phyloP scores from a whole-genome alignment of 768 basidiomycete species.

The Termitomyces sp. region DNA sequence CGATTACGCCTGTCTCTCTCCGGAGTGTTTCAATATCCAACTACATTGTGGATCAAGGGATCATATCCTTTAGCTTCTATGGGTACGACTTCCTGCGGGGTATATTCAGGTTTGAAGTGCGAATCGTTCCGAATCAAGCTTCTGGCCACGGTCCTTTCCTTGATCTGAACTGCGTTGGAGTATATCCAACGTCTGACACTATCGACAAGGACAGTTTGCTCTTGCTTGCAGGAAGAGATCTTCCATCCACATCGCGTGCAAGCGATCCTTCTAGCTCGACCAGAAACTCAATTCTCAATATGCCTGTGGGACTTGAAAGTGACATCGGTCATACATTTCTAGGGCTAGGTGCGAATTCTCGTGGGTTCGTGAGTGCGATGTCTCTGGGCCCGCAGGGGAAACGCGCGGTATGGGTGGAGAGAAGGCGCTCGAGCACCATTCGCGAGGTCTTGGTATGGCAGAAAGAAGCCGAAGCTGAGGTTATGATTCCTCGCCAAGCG shows the following conservation, averaged over 20 bases:
- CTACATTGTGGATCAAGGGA: conserved; percentile 7
- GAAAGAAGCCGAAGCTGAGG: conserved; percentile 1
- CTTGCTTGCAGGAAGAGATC: conserved; percentile 2
- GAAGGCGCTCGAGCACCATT: conserved; percentile 34
- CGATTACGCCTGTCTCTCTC: conserved; percentile 28
- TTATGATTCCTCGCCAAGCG: conserved; percentile 23
- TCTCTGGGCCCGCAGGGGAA: conserved; percentile 42
- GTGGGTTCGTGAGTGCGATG: conserved; percentile 47
- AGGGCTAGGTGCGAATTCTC: conserved; percentile 15
- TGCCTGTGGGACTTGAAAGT: not conserved
- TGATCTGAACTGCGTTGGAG: conserved; percentile 35
- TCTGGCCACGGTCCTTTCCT: conserved; percentile 20
- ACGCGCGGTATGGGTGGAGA: conserved; percentile 54
- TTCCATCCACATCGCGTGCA: not conserved
- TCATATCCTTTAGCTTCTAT: conserved; percentile 32
- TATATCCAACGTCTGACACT: conserved; percentile 34
- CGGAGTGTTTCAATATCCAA: conserved; percentile 40
- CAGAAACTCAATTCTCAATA: not conserved
- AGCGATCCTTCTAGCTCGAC: not conserved
- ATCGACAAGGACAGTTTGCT: conserved; percentile 6
- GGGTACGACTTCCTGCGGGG: conserved; percentile 42
- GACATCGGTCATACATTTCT: not conserved
- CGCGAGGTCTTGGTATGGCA: conserved; percentile 43
- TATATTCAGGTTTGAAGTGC: conserved; percentile 43
- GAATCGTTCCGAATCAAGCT: conserved; percentile 14